These are phyloP conservation scores for Mycena citricolor DNA, from an alignment of 1,284 basidiomycete genomes.

Conservation along the genomic window DNA sequence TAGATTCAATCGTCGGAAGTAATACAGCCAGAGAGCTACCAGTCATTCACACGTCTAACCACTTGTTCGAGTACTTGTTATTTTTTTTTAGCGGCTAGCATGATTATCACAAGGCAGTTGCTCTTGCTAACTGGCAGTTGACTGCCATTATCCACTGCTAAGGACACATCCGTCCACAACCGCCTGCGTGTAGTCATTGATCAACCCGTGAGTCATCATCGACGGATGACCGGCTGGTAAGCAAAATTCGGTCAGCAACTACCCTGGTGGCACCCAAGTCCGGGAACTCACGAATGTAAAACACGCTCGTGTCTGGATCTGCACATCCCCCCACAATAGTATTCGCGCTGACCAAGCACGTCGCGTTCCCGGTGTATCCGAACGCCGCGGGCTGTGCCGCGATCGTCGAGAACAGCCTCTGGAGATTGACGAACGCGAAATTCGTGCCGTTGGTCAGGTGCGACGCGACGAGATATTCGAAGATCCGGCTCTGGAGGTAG, in stretches of 20 bases:
- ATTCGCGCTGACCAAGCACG: conserved; percentile 31
- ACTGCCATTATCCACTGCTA: too few relatives aligned
- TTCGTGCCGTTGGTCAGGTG: conserved; percentile 29
- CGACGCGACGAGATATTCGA: conserved; percentile 27
- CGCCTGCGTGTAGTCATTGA: conserved; percentile 29
- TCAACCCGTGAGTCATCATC: conserved; percentile 29
- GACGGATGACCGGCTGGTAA: conserved; percentile 32
- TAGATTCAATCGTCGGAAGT: too few relatives aligned
- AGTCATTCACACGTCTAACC: too few relatives aligned
- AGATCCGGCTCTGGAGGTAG: conserved; percentile 28
- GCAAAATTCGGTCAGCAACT: too few relatives aligned
- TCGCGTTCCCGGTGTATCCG: conserved; percentile 30
- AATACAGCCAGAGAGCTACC: too few relatives aligned
- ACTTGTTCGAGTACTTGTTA: too few relatives aligned
- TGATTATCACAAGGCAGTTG: too few relatives aligned
- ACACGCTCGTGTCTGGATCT: conserved; percentile 31
- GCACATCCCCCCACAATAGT: conserved; percentile 30
- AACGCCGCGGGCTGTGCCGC: conserved; percentile 26
- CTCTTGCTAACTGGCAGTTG: too few relatives aligned
- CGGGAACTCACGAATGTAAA: conserved; percentile 31
- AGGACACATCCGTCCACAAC: conserved; percentile 22
- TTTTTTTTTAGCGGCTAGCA: too few relatives aligned
- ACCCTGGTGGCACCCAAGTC: too few relatives aligned
- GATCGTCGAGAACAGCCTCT: conserved; percentile 29
- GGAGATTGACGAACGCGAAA: conserved; percentile 31